Evolutionary conservation across 2,329 filamentous ascomycete genomes (phyloP).

Genomic region (Paecilomyces variotii): DNA sequence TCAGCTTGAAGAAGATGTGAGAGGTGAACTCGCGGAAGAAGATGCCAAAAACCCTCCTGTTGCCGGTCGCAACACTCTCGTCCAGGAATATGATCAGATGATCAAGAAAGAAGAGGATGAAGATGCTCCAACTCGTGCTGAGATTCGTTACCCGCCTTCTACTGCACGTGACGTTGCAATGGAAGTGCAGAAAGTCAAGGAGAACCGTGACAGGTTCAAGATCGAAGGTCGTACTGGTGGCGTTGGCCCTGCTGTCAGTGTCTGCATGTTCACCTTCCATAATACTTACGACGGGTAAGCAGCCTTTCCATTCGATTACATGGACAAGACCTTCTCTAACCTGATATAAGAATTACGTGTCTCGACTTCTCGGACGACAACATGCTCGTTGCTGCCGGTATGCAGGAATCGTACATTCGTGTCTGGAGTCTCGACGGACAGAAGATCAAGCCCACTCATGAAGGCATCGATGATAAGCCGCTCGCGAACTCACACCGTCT

Average conservation of each 20-base stretch:
- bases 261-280: slow-evolving; percentile 98
- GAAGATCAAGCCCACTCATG: slow-evolving; percentile 61
- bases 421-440: slow-evolving; percentile 88
- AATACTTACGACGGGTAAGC: slow-evolving; percentile 83
- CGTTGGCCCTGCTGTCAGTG: slow-evolving; percentile 71
- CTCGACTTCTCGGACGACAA: slow-evolving; percentile 93
- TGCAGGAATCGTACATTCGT: slow-evolving; percentile 89
- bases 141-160: slow-evolving; percentile 80
- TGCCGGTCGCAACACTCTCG: slow-evolving; percentile 61
- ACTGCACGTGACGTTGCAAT: slow-evolving; percentile 83
- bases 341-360: slow-evolving; percentile 62
- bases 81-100: slow-evolving; percentile 81
- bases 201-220: slow-evolving; percentile 84
- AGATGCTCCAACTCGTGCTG: slow-evolving; percentile 68
- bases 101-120: slow-evolving; percentile 84
- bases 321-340: slow-evolving; percentile 12
- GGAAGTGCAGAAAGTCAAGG: slow-evolving; percentile 88
- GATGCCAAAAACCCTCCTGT: slow-evolving; percentile 68
- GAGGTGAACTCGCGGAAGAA: slow-evolving; percentile 77
- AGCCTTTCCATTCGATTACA: slow-evolving; percentile 1
- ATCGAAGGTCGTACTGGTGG: slow-evolving; percentile 80
- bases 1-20: slow-evolving; percentile 75
- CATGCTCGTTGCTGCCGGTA: slow-evolving; percentile 77
- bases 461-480: slow-evolving; percentile 52
- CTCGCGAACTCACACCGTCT: slow-evolving; percentile 64